phyloP scores from a whole-genome alignment of 2,329 filamentous ascomycete species.

The Pseudogymnoascus sp. region DNA sequence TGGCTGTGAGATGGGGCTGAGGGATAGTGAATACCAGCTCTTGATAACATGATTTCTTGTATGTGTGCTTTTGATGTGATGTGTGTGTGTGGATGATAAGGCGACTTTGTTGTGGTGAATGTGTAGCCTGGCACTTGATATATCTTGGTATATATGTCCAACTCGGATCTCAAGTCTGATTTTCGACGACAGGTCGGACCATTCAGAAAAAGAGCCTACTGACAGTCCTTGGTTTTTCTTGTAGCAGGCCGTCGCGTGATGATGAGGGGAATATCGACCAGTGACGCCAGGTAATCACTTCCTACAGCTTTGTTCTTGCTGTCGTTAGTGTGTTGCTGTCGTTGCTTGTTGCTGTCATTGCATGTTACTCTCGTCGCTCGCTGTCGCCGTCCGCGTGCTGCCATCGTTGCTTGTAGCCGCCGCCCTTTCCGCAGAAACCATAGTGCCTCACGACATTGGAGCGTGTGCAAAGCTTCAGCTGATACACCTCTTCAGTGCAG shows the following conservation, averaged over 20 bases:
- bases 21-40: constrained; percentile 8
- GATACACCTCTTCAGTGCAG: too few species aligned
- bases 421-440: too few species aligned
- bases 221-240: too few species aligned
- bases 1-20: not conserved
- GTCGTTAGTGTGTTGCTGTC: not conserved
- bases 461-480: too few species aligned
- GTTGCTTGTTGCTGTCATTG: too few species aligned
- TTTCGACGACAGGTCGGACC: too few species aligned
- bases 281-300: not conserved
- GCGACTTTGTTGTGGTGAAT: not conserved
- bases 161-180: not conserved
- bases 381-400: not conserved
- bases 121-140: not conserved
- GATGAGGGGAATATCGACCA: too few species aligned
- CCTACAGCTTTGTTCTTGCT: not conserved
- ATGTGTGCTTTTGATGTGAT: not conserved
- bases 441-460: too few species aligned
- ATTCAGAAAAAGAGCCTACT: too few species aligned
- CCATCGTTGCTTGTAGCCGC: not conserved
- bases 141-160: not conserved
- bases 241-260: too few species aligned
- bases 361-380: too few species aligned
- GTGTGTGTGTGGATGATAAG: not conserved
- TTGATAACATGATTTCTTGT: not conserved